Conservation (phyloP, 768 basidiomycete genomes). For the Pleurotus giganteus region DNA sequence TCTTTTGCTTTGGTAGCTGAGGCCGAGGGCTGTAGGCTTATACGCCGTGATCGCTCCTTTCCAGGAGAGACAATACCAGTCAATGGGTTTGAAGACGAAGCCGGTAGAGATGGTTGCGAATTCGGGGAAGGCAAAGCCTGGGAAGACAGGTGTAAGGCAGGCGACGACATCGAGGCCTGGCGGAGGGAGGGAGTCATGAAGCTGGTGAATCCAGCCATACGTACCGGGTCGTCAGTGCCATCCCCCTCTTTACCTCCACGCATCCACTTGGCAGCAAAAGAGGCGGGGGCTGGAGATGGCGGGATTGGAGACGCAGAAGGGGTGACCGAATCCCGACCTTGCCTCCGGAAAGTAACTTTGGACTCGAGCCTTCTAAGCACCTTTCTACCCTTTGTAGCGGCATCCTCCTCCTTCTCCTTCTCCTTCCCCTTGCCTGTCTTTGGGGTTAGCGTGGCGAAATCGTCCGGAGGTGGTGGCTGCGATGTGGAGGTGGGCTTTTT, state of each 20-base stretch:
- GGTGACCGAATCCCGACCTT: slow-evolving; percentile 36
- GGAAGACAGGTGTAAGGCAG: slow-evolving; percentile 64
- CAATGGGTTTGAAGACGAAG: slow-evolving; percentile 45
- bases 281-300: slow-evolving; percentile 26
- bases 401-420: slow-evolving; percentile 32
- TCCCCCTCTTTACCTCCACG: slow-evolving; percentile 1
- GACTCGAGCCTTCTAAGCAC: slow-evolving; percentile 49
- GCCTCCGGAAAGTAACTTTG: slow-evolving; percentile 48
- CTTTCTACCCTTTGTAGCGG: slow-evolving; percentile 16
- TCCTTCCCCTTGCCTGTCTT: slow-evolving; percentile 33
- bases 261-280: slow-evolving; percentile 13
- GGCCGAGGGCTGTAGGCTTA: slow-evolving; percentile 36
- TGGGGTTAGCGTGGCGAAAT: slow-evolving; percentile 41
- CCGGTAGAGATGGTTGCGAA: slow-evolving; percentile 44
- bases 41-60: slow-evolving; percentile 41
- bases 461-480: slow-evolving; percentile 32
- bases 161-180: slow-evolving; percentile 73
- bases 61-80: slow-evolving; percentile 45
- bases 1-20: slow-evolving; percentile 24
- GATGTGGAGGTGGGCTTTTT: slow-evolving; percentile 31
- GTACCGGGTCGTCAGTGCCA: slow-evolving; percentile 1
- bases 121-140: slow-evolving; percentile 53
- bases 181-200: slow-evolving; percentile 67
- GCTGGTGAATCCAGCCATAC: slow-evolving; percentile 47
- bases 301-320: slow-evolving; percentile 34